phyloP scores from a whole-genome alignment of 148 eudicot species.

The Polygonum aviculare region DNA sequence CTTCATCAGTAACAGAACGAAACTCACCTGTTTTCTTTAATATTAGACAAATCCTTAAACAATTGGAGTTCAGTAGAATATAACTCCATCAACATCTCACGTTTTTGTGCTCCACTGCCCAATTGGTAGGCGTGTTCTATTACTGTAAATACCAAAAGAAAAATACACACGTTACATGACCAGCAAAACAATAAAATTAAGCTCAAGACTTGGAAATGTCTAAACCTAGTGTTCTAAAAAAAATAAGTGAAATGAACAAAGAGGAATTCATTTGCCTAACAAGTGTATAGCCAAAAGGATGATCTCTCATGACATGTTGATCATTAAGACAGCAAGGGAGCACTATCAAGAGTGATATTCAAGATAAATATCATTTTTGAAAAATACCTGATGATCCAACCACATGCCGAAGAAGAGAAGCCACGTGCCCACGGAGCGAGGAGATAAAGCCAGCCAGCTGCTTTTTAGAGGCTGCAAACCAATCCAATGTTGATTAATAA shows the following conservation, averaged over 20 bases:
- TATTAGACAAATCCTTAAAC: conserved; percentile 68
- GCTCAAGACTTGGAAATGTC: neutral
- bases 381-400: conserved; percentile 90
- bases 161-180: neutral
- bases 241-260: neutral
- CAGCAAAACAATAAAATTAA: neutral
- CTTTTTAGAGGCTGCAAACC: conserved; percentile 68
- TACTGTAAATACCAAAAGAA: conserved; percentile 33
- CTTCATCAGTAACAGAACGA: neutral
- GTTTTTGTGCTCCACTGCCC: conserved; percentile 79
- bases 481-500: neutral
- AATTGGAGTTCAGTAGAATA: conserved; percentile 91
- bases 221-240: neutral
- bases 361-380: neutral
- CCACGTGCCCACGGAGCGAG: conserved; percentile 81
- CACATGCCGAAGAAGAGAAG: conserved; percentile 77
- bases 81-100: conserved; percentile 67
- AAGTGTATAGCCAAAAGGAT: neutral
- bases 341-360: neutral
- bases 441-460: conserved; percentile 74
- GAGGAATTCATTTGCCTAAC: neutral
- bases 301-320: neutral
- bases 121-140: conserved; percentile 75
- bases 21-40: conserved; percentile 64
- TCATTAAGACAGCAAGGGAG: neutral